These are phyloP conservation scores for Fereydounia khargensis DNA, from an alignment of 1,284 basidiomycete species.

Conservation along the genomic window DNA sequence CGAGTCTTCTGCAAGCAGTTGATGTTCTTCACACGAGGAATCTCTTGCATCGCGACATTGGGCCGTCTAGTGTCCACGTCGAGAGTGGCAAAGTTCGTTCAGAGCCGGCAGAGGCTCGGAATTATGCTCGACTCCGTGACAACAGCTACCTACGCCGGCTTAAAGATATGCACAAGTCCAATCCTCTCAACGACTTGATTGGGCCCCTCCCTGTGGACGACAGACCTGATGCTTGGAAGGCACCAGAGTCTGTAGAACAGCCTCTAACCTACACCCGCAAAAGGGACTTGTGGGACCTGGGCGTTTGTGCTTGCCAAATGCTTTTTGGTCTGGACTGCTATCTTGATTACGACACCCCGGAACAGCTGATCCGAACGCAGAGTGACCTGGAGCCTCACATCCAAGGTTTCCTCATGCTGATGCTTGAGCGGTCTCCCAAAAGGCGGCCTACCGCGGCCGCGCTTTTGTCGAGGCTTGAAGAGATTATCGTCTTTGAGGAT, in stretches of 20 bases:
- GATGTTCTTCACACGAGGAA: slow-evolving; percentile 39
- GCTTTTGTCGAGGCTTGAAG: slow-evolving; percentile 37
- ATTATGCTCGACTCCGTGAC: slow-evolving; percentile 18
- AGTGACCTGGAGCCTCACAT: slow-evolving; percentile 21
- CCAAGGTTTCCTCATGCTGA: slow-evolving; percentile 24
- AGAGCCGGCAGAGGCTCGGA: slow-evolving; percentile 3
- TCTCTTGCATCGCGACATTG: slow-evolving; percentile 50
- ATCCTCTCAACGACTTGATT: slow-evolving; percentile 35
- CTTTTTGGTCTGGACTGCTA: slow-evolving; percentile 44
- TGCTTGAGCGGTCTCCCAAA: slow-evolving; percentile 44
- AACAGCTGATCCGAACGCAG: slow-evolving; percentile 20
- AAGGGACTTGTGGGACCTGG: slow-evolving; percentile 55
- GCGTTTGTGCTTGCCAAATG: slow-evolving; percentile 49
- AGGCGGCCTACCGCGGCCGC: slow-evolving; percentile 31
- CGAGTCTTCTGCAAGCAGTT: slow-evolving; percentile 39
- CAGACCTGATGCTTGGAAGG: slow-evolving; percentile 37
- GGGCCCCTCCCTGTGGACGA: slow-evolving; percentile 9
- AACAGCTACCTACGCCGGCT: slow-evolving; percentile 40
- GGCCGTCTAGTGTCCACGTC: no score
- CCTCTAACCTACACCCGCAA: slow-evolving; percentile 45
- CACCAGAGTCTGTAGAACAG: slow-evolving; percentile 45
- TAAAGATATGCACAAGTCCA: slow-evolving; percentile 45
- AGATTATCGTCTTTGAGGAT: slow-evolving; percentile 40
- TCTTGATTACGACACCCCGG: slow-evolving; percentile 29
- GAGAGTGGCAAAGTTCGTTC: no score